Base-by-base conservation (phyloP, 805 yeast genomes). In the Metschnikowia borealis region DNA sequence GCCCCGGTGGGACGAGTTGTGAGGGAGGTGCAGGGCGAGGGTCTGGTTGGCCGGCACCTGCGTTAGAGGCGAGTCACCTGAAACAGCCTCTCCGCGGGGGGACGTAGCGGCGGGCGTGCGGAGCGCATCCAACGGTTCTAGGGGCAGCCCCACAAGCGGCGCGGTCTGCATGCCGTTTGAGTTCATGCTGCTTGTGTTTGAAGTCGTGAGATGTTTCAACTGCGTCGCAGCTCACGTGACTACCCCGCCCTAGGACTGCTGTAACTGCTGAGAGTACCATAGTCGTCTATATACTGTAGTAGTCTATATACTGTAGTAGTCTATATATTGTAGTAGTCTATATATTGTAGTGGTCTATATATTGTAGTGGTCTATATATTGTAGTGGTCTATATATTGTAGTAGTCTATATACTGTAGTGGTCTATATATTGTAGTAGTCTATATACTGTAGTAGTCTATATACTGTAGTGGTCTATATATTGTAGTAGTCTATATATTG, bases 71-170 rank as follows among this genome's bases (percentile, higher is more conserved):
- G 54, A 49, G 18, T 46, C 41, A 3, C 54, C 34, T 8, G 43
- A 47, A n/a, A 52, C 54, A 13, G 49, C 44, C 5, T 52, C 52
- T 6, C 50, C 57, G 6, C 56, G 50, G 8, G 59, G 38, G 14
- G 55, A 26, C 5, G 44, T 47, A 10, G 50, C 48, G 5, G 46
- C 46, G 51, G 31, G 54, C 17, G 53, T 41, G 15, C 59, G 54
- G 36, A 55, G 45, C 7, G 54, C 55, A 39, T 54, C 57, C 38
- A 55, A 49, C 10, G 57, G 57, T 33, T 55, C 57, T 34, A 55
- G 53, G 29, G 54, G 40, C 18, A 53, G 31, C 44, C 47, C 52
- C 34, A 54, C 36, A 14, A 55, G 55, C 15, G 54, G 34, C 42
- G 44, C 52, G 18, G 48, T 49, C 33, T 51, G 51, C 46, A 55